Evolutionary conservation across 371 early-diverging fungal species (phyloP).

Genomic region (Saksenaea oblongispora): DNA sequence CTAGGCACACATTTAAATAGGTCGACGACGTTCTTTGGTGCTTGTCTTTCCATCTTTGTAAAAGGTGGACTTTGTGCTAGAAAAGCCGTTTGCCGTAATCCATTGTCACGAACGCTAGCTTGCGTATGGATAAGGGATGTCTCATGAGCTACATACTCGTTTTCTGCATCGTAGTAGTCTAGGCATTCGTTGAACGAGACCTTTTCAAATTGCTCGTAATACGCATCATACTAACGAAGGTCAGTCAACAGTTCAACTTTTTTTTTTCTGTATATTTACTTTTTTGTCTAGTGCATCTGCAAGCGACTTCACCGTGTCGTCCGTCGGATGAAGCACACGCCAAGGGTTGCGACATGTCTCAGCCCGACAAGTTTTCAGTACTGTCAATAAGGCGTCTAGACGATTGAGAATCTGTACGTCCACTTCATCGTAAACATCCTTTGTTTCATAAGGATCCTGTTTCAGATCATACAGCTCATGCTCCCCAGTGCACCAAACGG

Average conservation of each 20-base stretch:
- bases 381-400: constrained; percentile 60
- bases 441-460: constrained; percentile 60
- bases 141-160: constrained; percentile 31
- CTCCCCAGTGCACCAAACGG: constrained; percentile 68
- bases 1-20: constrained; percentile 28
- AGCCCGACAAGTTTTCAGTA: constrained; percentile 56
- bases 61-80: background rate
- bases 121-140: constrained; percentile 6
- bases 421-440: constrained; percentile 41
- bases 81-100: background rate
- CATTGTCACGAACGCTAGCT: background rate
- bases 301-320: constrained; percentile 26
- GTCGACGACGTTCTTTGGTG: constrained; percentile 17
- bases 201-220: constrained; percentile 31
- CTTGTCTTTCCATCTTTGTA: background rate
- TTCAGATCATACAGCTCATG: constrained; percentile 61
- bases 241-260: background rate
- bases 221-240: constrained; percentile 27
- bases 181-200: constrained; percentile 35
- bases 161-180: constrained; percentile 18
- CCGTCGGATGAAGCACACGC: constrained; percentile 46
- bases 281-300: constrained; percentile 34
- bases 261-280: constrained; percentile 12
- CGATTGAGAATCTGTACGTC: constrained; percentile 42
- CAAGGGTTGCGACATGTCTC: constrained; percentile 65